Conservation (phyloP, 345 rosid species). For the Citrus glauca region DNA sequence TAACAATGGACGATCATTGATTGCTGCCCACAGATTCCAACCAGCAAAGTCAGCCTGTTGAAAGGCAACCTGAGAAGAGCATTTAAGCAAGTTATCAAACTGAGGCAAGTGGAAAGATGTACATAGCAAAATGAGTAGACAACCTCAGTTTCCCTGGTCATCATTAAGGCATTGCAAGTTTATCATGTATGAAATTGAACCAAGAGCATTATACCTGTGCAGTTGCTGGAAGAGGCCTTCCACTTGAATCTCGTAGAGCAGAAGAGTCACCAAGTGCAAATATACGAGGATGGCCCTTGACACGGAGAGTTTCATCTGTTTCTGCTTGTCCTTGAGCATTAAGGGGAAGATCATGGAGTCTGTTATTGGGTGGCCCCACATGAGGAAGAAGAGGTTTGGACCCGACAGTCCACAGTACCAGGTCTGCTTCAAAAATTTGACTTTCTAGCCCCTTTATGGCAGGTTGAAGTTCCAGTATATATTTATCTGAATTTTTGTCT, state of each 20-base stretch:
- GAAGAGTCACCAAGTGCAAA: constrained; percentile 94
- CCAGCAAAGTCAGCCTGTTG: constrained; percentile 96
- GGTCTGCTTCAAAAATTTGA: constrained; percentile 68
- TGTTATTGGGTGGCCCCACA: constrained; percentile 44
- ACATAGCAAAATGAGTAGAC: neutral
- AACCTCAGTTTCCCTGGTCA: neutral
- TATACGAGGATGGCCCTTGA: constrained; percentile 89
- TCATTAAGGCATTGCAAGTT: neutral
- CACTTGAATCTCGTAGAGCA: constrained; percentile 68
- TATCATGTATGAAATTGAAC: neutral
- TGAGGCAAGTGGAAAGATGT: neutral
- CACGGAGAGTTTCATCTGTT: constrained; percentile 93
- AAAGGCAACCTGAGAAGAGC: constrained; percentile 75
- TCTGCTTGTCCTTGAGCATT: constrained; percentile 85
- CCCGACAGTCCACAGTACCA: constrained; percentile 92
- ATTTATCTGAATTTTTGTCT: constrained; percentile 36
- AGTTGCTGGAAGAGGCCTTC: constrained; percentile 83
- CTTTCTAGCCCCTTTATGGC: constrained; percentile 65
- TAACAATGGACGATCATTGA: constrained; percentile 76
- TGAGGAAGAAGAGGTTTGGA: constrained; percentile 74
- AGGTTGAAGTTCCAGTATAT: constrained; percentile 76
- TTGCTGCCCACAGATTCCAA: constrained; percentile 98
- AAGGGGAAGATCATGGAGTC: constrained; percentile 51
- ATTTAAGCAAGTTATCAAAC: constrained; percentile 11
- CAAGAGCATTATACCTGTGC: constrained; percentile 57